Evolutionary conservation across 805 yeast species (phyloP), one percentile per base, ranked within the genome.

Genomic region (Jamesozyma jinghongensis): DNA sequence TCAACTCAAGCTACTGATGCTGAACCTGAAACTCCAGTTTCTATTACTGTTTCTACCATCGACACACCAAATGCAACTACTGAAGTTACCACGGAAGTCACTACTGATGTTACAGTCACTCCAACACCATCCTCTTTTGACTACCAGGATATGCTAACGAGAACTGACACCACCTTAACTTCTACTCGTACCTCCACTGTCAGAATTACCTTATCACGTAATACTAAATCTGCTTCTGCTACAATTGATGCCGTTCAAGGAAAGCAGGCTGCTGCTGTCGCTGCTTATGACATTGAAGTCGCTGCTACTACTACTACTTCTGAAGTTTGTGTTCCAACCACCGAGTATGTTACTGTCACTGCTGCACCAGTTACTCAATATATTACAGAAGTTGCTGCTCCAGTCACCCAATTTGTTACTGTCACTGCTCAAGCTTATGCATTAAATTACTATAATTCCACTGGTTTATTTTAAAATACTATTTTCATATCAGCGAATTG

Each of bases 131-230:
- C 27, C 12, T 25, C 27, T 25, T 7, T 12, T 25, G 27, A 11
- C 16, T 12, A 12, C 31, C 6, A 11, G 13, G 16, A 28, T 28
- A 12, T n/a, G 13, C n/a, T n/a, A 12, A n/a, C 13, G 5, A 28
- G 16, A 12, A n/a, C 31, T 28, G 31, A 12, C 31, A 12, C 31
- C 14, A 38, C 42, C n/a, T 29, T 37, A 7, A 31, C 46, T n/a
- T 40, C 52, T 5, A 48, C 53, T 10, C 30, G 46, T 35, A 49
- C 53, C 14, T 44, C 53, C 17, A 50, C 54, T 22, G 32, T 42
- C 35, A 35, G 29, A 25, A 44, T 44, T 11, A 38, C 47, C 13
- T n/a, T n/a, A 28, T 11, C 31, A 11, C 7, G 13, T 28, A n/a
- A 28, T 2, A 18, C 39, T 14, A 38, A 42, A 11, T 30, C 40